Conservation (phyloP, 805 yeast species). For the Candida oleophila region DNA sequence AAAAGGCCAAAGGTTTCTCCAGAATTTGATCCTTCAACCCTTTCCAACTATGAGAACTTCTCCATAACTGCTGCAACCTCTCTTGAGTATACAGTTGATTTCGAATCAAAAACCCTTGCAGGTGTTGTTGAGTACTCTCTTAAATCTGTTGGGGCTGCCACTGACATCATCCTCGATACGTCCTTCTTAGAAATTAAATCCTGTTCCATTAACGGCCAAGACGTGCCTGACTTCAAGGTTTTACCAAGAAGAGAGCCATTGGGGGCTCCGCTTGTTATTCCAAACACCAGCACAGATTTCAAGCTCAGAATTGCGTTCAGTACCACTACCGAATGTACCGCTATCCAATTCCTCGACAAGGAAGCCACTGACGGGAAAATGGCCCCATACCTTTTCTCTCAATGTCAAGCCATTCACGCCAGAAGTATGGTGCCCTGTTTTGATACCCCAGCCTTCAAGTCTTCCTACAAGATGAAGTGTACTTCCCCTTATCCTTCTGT, state of each 20-base stretch:
- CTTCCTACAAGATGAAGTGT: slow-evolving; percentile 57
- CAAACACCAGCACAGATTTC: slow-evolving; percentile 11
- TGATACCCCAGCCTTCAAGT: slow-evolving; percentile 85
- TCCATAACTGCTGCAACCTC: slow-evolving; percentile 46
- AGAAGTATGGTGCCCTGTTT: slow-evolving; percentile 85
- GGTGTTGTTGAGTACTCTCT: slow-evolving; percentile 59
- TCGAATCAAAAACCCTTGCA: slow-evolving; percentile 47
- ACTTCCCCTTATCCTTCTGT: slow-evolving; percentile 67
- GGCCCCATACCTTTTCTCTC: slow-evolving; percentile 76
- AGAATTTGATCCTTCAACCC: slow-evolving; percentile 73
- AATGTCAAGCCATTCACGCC: slow-evolving; percentile 90
- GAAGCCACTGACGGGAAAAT: slow-evolving; percentile 72
- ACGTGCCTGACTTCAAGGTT: slow-evolving; percentile 22
- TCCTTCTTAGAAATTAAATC: slow-evolving; percentile 53
- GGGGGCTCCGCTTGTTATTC: slow-evolving; percentile 55
- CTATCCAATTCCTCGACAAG: slow-evolving; percentile 80
- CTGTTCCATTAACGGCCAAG: slow-evolving; percentile 43
- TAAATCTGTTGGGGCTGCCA: slow-evolving; percentile 20
- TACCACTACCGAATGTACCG: slow-evolving; percentile 77
- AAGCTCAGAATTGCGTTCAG: slow-evolving; percentile 49
- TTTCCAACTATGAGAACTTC: slow-evolving; percentile 66
- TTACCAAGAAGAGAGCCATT: slow-evolving; percentile 48
- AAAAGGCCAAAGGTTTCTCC: slow-evolving; percentile 42
- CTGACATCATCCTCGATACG: slow-evolving; percentile 61
- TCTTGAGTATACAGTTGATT: slow-evolving; percentile 54